Conservation (phyloP, 805 yeast genomes). For the Teunomyces cretensis region DNA sequence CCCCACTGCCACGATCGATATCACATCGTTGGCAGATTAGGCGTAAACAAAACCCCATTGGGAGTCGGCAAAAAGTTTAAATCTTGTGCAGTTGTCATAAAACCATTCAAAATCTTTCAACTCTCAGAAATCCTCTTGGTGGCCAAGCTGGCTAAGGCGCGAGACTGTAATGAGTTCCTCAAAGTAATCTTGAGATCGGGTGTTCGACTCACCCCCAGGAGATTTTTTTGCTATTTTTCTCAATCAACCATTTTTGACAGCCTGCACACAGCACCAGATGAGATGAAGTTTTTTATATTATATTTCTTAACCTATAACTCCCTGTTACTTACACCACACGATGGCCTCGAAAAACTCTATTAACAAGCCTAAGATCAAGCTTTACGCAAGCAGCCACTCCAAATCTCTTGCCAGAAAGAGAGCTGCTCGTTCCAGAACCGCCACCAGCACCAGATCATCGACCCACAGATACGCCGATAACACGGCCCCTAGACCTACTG, state of each 20-base stretch:
- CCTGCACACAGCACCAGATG: slow-evolving; percentile 6
- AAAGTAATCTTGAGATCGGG: slow-evolving; percentile 48
- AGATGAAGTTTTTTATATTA: slow-evolving; percentile 5
- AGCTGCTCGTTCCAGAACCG: slow-evolving; percentile 44
- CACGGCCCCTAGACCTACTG: slow-evolving; percentile 31
- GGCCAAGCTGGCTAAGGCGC: slow-evolving; percentile 54
- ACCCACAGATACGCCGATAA: slow-evolving; percentile 36
- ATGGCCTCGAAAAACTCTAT: slow-evolving; percentile 85
- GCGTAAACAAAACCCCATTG: no score
- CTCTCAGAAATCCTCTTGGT: slow-evolving; percentile 32
- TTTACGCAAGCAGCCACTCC: slow-evolving; percentile 51
- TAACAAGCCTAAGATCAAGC: slow-evolving; percentile 71
- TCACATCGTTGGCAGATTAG: no score
- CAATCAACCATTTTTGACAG: not conserved
- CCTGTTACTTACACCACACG: not conserved
- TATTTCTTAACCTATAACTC: slow-evolving; percentile 8
- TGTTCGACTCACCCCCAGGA: slow-evolving; percentile 52
- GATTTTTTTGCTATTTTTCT: slow-evolving; percentile 26
- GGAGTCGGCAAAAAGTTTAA: no score
- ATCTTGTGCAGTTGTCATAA: no score
- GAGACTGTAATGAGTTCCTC: slow-evolving; percentile 43
- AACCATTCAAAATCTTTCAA: no score
- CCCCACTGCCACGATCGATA: no score
- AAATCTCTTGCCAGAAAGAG: slow-evolving; percentile 54
- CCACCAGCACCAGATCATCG: slow-evolving; percentile 48